phyloP scores from a whole-genome alignment of 2,329 filamentous ascomycete species.

The Microdochium bolleyi region DNA sequence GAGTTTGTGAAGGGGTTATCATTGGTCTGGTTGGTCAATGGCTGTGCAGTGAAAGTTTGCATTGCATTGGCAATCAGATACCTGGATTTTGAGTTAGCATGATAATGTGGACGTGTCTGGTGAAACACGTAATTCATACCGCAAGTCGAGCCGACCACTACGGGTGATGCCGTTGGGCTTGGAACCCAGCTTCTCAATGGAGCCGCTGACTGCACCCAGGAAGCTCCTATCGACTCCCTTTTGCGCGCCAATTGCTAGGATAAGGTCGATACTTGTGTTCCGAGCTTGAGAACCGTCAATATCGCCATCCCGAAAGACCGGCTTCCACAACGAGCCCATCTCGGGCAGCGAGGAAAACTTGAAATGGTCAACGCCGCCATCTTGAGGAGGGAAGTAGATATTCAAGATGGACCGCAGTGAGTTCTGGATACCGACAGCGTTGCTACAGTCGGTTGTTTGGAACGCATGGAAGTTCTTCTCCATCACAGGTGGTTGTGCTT shows the following conservation, averaged over 20 bases:
- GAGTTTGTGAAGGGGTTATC: conserved; percentile 48
- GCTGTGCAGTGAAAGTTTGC: conserved; percentile 47
- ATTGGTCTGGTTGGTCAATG: conserved; percentile 37
- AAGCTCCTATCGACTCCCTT: conserved; percentile 43
- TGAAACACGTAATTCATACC: conserved; percentile 28
- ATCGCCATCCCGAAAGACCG: conserved; percentile 35
- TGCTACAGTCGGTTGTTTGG: conserved; percentile 28
- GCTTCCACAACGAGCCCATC: conserved; percentile 42
- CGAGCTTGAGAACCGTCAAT: conserved; percentile 18
- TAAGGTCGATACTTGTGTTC: conserved; percentile 42
- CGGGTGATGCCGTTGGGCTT: conserved; percentile 40
- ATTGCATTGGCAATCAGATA: conserved; percentile 54
- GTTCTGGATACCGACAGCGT: conserved; percentile 48
- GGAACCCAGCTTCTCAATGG: conserved; percentile 46
- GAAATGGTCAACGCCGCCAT: conserved; percentile 38
- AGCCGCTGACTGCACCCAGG: conserved; percentile 36
- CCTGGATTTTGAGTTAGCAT: conserved; percentile 22
- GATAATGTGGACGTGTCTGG: neutral
- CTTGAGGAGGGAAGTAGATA: conserved; percentile 39
- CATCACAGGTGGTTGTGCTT: conserved; percentile 20
- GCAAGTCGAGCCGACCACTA: conserved; percentile 50
- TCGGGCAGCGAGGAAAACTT: conserved; percentile 39
- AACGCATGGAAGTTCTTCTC: conserved; percentile 38
- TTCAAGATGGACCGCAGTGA: conserved; percentile 44
- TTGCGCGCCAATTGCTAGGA: conserved; percentile 52